Conservation (phyloP, 2,329 filamentous ascomycete genomes). For the Pseudopithomyces chartarum region DNA sequence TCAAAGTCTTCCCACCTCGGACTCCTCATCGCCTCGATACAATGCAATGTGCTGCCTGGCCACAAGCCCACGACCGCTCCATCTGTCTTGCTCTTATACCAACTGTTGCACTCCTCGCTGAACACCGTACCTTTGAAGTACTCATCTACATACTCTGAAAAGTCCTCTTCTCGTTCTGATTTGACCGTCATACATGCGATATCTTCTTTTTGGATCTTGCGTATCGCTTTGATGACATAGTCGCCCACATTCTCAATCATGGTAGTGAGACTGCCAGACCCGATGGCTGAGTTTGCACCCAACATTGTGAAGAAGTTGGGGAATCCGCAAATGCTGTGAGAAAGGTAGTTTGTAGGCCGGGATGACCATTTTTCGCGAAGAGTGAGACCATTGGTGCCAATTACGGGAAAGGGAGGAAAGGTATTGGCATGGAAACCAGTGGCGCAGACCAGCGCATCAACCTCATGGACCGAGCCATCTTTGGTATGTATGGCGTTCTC, state of each 20-base stretch:
- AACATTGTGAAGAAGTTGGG: conserved; percentile 52
- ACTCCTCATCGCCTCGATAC: conserved; percentile 38
- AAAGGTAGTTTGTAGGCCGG: conserved; percentile 38
- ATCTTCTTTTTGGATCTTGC: conserved; percentile 51
- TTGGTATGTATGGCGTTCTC: conserved; percentile 45
- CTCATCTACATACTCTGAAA: conserved; percentile 34
- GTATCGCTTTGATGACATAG: conserved; percentile 46
- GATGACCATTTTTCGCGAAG: conserved; percentile 42
- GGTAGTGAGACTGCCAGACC: conserved; percentile 46
- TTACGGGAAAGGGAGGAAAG: conserved; percentile 47
- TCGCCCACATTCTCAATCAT: conserved; percentile 49
- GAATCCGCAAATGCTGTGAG: conserved; percentile 32
- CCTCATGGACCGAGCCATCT: conserved; percentile 45
- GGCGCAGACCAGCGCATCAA: conserved; percentile 53
- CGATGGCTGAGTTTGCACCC: conserved; percentile 49
- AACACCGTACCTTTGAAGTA: conserved; percentile 44
- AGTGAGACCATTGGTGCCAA: conserved; percentile 33
- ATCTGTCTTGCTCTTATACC: conserved; percentile 38
- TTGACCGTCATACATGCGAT: conserved; percentile 44
- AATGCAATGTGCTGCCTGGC: conserved; percentile 41
- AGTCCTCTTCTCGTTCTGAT: conserved; percentile 33
- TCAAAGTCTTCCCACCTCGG: conserved; percentile 43
- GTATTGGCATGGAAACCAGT: conserved; percentile 50
- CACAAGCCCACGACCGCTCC: conserved; percentile 39
- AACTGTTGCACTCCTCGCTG: conserved; percentile 39